Base-by-base conservation (phyloP, 805 yeast genomes). In the Ascoidea rubescens region DNA sequence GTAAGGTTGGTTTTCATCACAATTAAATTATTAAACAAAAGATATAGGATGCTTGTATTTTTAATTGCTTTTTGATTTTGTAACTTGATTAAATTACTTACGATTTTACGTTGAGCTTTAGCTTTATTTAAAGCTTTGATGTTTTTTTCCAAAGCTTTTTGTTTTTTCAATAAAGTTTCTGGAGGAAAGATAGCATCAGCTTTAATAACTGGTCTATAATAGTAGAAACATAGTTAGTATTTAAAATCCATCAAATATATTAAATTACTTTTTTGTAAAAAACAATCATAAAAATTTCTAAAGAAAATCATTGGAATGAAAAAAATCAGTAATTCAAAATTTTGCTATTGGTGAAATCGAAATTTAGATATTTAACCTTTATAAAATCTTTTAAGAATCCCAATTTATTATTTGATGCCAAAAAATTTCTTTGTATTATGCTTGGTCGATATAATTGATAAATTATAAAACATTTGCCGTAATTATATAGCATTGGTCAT, bases 161-260 rank as follows among this genome's bases (percentile, higher is more conserved):
- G 71, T 79, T 84, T 82, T 82, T 86, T 86, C 73, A 82, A 74
- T 71, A 82, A 84, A 70, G 93, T 74, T 81, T 86, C 95, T 80
- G 95, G 95, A 60, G 71, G 71, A 60, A 71, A 67, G 63, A 54
- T 53, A 49, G 55, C 47, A 28, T 54, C 57, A 51, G 53, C 55
- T 44, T 48, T 50, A 49, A 52, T 54, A 49, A 72, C 63, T 66
- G 72, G 64, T 64, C 71, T 68, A 59, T 54, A 57, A 48, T 47
- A 52, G 54, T 51, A 54, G 33, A 54, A 32, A 21, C 45, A 48
- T 49, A 50, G 32, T 46, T 47, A 42, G 37, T 47, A 47, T 55
- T 55, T 58, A 28, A 8, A 30, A 1, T 31, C 17, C 7, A 37
- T 4, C 8, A 37, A 37, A 10, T 10, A 4, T 10, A 37, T 37